Base-by-base conservation (phyloP, 805 yeast genomes). In the Wickerhamomyces kurtzmanii region DNA sequence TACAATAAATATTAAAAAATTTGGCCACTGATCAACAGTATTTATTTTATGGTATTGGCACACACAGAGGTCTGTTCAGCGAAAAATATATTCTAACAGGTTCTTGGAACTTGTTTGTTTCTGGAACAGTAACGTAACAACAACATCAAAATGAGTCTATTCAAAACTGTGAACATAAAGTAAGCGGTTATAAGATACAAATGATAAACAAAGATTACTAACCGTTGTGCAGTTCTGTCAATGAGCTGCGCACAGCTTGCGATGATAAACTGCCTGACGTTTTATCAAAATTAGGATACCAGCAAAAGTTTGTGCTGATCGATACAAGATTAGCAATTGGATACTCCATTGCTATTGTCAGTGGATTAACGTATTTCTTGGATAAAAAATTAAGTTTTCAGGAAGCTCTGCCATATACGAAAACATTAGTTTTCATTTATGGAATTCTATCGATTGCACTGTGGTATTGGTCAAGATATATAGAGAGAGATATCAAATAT, bases 281-380 rank as follows among this genome's bases (percentile, higher is more conserved):
- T n/a, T n/a, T n/a, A n/a, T n/a, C n/a, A n/a, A n/a, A n/a, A n/a
- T n/a, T 67, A 17, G 71, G 71, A 4, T 67, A 55, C 40, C 50
- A 49, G 6, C 63, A 67, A 36, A 53, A 63, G 8, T 62, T 63
- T 34, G 32, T 37, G 6, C 38, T 66, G 9, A 45, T 38, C 16
- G 81, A 73, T 43, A 43, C 58, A 12, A 70, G 66, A 42, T 47
- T 72, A 25, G 66, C 59, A 5, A 49, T 73, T 28, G 79, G 79
- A 2, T 60, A 65, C 32, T 36, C 59, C 12, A 65, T 71, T 17
- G 76, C 66, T 6, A 45, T 52, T 2, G 49, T 69, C 12, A 71
- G 76, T 8, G 79, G 58, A 4, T 40, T 49, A 3, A 60, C 75
- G 27, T 73, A 59, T 40, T 45, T 53, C 13, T 38, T 68, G 23